Conservation (phyloP, 371 early-diverging fungal species). For the Mucor racemosus region DNA sequence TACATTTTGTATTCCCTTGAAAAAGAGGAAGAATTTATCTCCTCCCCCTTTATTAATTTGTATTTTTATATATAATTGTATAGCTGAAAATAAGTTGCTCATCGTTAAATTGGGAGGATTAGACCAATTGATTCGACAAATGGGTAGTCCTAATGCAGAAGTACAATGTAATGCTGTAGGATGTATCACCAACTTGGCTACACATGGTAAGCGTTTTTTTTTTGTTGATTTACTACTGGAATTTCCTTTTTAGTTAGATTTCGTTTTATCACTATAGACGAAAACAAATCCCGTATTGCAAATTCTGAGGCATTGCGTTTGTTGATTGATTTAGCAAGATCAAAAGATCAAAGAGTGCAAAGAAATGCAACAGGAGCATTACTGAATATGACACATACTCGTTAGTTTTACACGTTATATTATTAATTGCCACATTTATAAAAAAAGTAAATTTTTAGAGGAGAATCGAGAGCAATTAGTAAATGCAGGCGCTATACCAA, state of each 20-base stretch:
- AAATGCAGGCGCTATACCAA: constrained; percentile 85
- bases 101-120: constrained; percentile 89
- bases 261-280: constrained; percentile 59
- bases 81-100: constrained; percentile 80
- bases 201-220: constrained; percentile 63
- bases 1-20: not conserved
- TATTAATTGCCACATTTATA: too few relatives aligned
- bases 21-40: not conserved
- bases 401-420: constrained; percentile 26
- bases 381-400: constrained; percentile 93
- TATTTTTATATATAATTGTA: not conserved
- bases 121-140: constrained; percentile 88
- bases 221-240: not conserved
- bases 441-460: constrained; percentile 33
- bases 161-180: constrained; percentile 97
- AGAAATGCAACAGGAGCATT: constrained; percentile 94
- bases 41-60: not conserved
- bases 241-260: constrained; percentile 1
- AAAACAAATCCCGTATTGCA: constrained; percentile 89
- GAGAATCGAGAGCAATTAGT: constrained; percentile 88
- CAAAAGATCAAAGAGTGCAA: constrained; percentile 88
- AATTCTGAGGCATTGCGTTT: constrained; percentile 83
- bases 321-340: constrained; percentile 79
- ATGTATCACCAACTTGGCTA: constrained; percentile 94
- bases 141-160: constrained; percentile 86